Evolutionary conservation across 2,329 filamentous ascomycete genomes (phyloP).

Genomic region (Geoglossum cookeanum): DNA sequence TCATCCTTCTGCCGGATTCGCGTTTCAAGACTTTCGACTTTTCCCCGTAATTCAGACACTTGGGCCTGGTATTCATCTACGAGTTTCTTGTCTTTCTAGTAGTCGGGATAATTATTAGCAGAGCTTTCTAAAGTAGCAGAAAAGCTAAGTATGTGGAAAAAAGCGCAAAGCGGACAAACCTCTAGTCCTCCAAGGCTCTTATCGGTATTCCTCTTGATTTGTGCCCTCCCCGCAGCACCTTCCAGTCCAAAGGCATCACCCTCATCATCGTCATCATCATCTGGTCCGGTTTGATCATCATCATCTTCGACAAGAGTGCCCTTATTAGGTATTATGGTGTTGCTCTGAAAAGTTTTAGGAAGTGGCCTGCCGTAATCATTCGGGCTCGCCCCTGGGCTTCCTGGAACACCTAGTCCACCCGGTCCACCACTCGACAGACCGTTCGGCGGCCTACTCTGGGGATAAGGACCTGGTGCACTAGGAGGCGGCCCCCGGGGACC

Average conservation of each 20-base stretch:
- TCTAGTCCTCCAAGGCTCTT: constrained; percentile 24
- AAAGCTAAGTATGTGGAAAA: not conserved
- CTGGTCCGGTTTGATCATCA: constrained; percentile 42
- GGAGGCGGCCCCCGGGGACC: constrained; percentile 7
- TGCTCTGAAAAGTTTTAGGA: constrained; percentile 81
- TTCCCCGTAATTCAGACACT: constrained; percentile 54
- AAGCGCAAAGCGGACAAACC: constrained; percentile 14
- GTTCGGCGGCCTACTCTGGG: constrained; percentile 11
- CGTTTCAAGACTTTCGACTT: constrained; percentile 51
- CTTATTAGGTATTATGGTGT: constrained; percentile 94
- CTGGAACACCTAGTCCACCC: not conserved
- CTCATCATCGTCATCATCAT: constrained; percentile 30
- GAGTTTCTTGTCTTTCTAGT: constrained; percentile 45
- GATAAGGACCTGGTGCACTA: constrained; percentile 7
- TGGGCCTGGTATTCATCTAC: constrained; percentile 67
- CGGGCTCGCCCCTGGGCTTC: constrained; percentile 25
- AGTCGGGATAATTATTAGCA: not conserved
- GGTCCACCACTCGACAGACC: constrained; percentile 9
- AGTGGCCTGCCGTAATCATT: constrained; percentile 57
- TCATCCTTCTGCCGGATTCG: constrained; percentile 51
- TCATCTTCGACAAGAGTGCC: constrained; percentile 95
- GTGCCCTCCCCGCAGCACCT: constrained; percentile 17
- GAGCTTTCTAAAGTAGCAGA: not conserved
- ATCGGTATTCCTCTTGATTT: constrained; percentile 21
- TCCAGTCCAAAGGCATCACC: constrained; percentile 46